Base-by-base conservation (phyloP, 805 yeast species). In the Debaryomyces maramus region DNA sequence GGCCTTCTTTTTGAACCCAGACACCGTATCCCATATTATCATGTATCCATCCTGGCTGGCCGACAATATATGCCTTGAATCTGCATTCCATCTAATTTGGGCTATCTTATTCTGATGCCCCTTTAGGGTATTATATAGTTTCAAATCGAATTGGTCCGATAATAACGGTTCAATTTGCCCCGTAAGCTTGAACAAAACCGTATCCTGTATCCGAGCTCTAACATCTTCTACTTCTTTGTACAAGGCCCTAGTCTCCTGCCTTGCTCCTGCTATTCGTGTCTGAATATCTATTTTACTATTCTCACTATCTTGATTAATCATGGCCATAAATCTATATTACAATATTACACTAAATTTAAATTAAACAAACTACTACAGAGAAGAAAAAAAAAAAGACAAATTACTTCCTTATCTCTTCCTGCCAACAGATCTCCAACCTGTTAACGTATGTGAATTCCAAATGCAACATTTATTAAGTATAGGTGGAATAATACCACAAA, bases 31-130 rank as follows among this genome's bases (percentile, higher is more conserved):
- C 97, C 97, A 90, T 15, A 87, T 61, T 27, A 90, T 70, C 69
- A 88, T 69, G 54, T 79, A 85, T 2, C 96, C 96, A 61, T 90
- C 97, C 56, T 87, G 96, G 18, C 91, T 82, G 0, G 88, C 88
- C 36, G 88, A 78, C 6, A 88, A 60, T 2, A 89, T 54, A 32
- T 72, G 73, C 32, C 63, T 60, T n/a, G 85, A 75, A 54, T 83
- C 82, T 0, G 68, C 57, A 39, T 80, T 74, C 95, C 96, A 86
- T 38, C 78, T 69, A 41, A 85, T 66, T 42, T 80, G 78, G 6
- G 82, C 73, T 15, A 89, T 75, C 55, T 89, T 88, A 55, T 81
- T 84, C 48, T 77, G 77, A 56, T 90, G 97, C 1, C 88, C 88
- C 38, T 58, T 65, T 29, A 80, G 58, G 1, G 75, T 65, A 39